phyloP scores from a whole-genome alignment of 331 rosid genomes.

The Pyracantha coccinea region DNA sequence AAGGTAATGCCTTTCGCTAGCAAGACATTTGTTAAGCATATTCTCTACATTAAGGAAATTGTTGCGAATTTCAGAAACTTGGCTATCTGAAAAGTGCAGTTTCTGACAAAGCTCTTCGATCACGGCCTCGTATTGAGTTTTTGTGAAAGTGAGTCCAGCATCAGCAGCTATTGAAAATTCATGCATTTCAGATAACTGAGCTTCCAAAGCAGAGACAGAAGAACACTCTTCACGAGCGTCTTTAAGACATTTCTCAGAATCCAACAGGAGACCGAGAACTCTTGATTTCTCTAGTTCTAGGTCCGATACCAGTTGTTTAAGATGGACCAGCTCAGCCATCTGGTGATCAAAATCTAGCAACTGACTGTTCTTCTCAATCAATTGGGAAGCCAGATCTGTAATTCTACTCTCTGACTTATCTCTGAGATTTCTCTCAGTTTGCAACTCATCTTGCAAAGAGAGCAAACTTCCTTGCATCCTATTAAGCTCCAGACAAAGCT shows the following conservation, averaged over 20 bases:
- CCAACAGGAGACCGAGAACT: constrained; percentile 34
- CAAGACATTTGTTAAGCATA: constrained; percentile 41
- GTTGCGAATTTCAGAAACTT: constrained; percentile 35
- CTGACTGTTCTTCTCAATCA: constrained; percentile 47
- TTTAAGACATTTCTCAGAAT: constrained; percentile 45
- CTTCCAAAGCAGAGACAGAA: constrained; percentile 45
- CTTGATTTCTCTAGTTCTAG: constrained; percentile 69
- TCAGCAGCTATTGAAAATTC: constrained; percentile 53
- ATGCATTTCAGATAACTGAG: constrained; percentile 55
- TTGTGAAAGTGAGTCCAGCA: constrained; percentile 39
- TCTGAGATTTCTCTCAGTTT: constrained; percentile 40
- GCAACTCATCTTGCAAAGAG: constrained; percentile 44
- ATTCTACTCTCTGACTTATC: constrained; percentile 43
- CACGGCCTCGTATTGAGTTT: constrained; percentile 52
- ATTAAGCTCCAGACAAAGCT: constrained; percentile 46
- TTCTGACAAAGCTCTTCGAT: constrained; percentile 44
- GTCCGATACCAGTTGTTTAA: constrained; percentile 45
- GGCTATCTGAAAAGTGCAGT: constrained; percentile 36
- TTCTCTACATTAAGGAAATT: constrained; percentile 45
- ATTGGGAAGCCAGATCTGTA: constrained; percentile 45
- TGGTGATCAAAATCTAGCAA: constrained; percentile 48
- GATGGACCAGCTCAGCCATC: constrained; percentile 47
- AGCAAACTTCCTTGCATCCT: constrained; percentile 34
- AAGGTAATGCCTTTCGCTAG: constrained; percentile 38
- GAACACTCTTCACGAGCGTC: constrained; percentile 46